Evolutionary conservation across 192 early-diverging fungal species (phyloP).

Genomic region (Neocallimastix lanati): DNA sequence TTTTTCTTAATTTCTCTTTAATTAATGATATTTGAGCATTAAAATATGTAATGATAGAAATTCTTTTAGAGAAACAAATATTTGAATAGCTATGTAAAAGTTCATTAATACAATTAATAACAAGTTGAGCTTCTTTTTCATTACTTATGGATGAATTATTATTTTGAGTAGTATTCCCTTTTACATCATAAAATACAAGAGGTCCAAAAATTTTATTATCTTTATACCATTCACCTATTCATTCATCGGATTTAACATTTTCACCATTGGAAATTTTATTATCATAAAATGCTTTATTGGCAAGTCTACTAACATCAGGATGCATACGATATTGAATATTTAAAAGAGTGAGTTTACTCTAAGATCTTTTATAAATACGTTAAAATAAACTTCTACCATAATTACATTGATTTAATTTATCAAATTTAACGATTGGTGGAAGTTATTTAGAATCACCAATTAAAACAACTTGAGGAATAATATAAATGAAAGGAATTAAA

Average conservation of each 20-base stretch:
- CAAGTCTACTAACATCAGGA: constrained; percentile 66
- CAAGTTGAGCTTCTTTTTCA: neutral
- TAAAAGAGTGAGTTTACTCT: constrained; percentile 50
- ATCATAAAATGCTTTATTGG: constrained; percentile 60
- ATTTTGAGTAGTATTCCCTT: constrained; percentile 13
- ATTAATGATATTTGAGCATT: constrained; percentile 63
- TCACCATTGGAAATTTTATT: constrained; percentile 48
- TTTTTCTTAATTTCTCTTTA: constrained; percentile 31
- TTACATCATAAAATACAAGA: constrained; percentile 57
- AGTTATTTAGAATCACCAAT: constrained; percentile 91
- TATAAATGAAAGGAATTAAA: constrained; percentile 73
- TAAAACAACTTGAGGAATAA: constrained; percentile 57
- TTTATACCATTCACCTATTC: constrained; percentile 35
- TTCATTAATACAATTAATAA: neutral
- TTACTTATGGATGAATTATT: neutral
- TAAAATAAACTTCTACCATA: constrained; percentile 86
- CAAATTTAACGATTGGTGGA: constrained; percentile 71
- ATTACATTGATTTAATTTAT: constrained; percentile 31
- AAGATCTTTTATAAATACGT: constrained; percentile 48
- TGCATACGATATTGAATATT: constrained; percentile 97
- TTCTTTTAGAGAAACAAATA: constrained; percentile 31
- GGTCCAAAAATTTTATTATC: constrained; percentile 26
- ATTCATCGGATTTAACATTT: constrained; percentile 33
- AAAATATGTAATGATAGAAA: constrained; percentile 85
- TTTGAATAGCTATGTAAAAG: neutral